Base-by-base conservation (phyloP, 148 eudicot species). In the Amaranthus hypochondriacus region DNA sequence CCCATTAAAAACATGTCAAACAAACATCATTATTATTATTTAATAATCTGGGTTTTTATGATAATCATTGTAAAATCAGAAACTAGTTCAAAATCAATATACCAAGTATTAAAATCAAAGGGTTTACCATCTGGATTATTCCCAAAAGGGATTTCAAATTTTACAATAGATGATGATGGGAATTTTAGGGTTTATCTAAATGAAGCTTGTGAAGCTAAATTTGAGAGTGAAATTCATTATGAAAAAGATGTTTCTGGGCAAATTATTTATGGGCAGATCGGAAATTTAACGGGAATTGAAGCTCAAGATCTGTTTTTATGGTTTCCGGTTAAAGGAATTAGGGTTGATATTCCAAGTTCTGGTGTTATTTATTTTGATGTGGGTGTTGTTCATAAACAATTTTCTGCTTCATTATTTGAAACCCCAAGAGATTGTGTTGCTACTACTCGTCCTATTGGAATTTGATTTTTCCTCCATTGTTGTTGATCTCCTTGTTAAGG, bases 321-420 rank as follows among this genome's bases (percentile, higher is more conserved):
- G 97, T 90, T 94, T 11, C 82, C 81, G 2, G 97, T 94, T 4
- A 94, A 81, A 65, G 91, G 82, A 60, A 89, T 94, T 65, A 84
- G 90, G 49, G 98, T 94, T 4, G 97, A 91, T 74, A 65, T 91
- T 3, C 97, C 98, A 0, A 91, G 91, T 62, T 88, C 97, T 9
- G 97, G 98, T 4, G 70, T 92, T 69, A 91, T 94, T 73, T 90
- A 94, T 67, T 94, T 94, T n/a, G 96, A 94, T 62, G 93, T 91
- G 12, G 98, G 95, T 12, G 98, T 92, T 67, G 98, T 94, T 68
- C 82, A 66, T 18, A 94, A 94, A 77, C 93, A 94, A 68, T 92
- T 91, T 67, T 87, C 97, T 7, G 14, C 87, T 3, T 94, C 98
- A 3, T 71, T 84, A 48, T 94, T 94, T 9, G 98, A 94, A 60